Evolutionary conservation across 176 grass and related monocot genomes (phyloP), one percentile per base, ranked within the genome.

Genomic region (Lolium rigidum): DNA sequence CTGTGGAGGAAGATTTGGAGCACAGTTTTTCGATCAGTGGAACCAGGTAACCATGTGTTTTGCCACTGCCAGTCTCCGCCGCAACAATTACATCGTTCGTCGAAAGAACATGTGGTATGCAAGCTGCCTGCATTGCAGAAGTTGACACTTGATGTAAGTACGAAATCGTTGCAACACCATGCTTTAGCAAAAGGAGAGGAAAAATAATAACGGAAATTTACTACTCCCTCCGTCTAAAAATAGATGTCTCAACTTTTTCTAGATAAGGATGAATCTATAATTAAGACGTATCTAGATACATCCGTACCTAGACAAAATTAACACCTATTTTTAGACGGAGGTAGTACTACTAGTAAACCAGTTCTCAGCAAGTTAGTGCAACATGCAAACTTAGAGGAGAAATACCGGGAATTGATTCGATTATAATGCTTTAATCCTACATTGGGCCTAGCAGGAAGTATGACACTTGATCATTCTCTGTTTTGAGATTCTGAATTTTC

Each of bases 21-120:
- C 90, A 90, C 61, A 98, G 24, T 28, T 92, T 98, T 83, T 95
- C 81, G 84, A 98, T 91, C 82, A 96, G 70, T 49, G 97, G 97
- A 75, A 94, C 90, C 35, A 98, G 89, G 71, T 98, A 98, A 46
- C 97, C 92, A 79, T 98, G 94, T 66, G 97, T 98, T 92, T 98
- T 98, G 67, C 94, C 97, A 43, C 97, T 96, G 59, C 94, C 94
- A 80, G 97, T 98, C 78, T 98, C 97, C 59, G 94, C 94, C 9
- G 93, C 97, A 73, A 98, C 61, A 87, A 95, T 82, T 75, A 98
- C 97, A 79, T 98, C 94, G 1, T 88, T 90, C 2, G 82, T 78
- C 17, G 47, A 80, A 68, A 95, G 90, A 89, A 98, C 73, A 84
- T 91, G 94, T 60, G 94, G 97, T 80, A 98, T 83, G 71, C 90